Conservation (phyloP, 78 protist genomes). For the Emiliania huxleyi region DNA sequence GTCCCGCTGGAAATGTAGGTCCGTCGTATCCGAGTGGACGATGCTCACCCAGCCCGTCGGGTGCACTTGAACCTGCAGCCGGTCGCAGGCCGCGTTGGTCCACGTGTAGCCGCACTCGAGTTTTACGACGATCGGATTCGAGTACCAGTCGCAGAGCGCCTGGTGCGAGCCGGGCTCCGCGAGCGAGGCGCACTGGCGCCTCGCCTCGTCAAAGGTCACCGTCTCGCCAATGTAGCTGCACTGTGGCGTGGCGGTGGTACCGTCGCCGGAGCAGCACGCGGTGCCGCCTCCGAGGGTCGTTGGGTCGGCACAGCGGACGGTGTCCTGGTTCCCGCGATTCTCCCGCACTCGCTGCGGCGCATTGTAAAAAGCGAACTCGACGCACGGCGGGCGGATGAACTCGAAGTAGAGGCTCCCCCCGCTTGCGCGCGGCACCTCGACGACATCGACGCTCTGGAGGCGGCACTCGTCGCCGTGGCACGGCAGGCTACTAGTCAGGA, state of each 20-base stretch:
- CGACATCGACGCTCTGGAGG: background rate
- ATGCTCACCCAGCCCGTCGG: too few species aligned
- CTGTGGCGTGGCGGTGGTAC: background rate
- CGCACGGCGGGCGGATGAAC: constrained; percentile 1
- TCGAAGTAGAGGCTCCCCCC: background rate
- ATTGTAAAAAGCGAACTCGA: background rate
- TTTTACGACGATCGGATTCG: too few species aligned
- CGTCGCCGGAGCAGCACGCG: background rate
- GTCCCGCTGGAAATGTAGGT: too few species aligned
- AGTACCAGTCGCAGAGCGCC: too few species aligned
- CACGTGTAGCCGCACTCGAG: too few species aligned
- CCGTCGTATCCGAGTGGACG: too few species aligned
- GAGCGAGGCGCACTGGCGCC: background rate
- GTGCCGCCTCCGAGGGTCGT: background rate
- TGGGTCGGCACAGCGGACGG: background rate
- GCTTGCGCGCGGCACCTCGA: background rate
- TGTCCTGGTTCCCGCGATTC: background rate
- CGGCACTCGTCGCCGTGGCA: background rate
- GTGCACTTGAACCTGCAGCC: too few species aligned
- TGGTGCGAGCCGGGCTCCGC: too few species aligned
- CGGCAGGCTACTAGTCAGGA: background rate
- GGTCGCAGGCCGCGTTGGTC: too few species aligned
- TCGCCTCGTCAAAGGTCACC: background rate
- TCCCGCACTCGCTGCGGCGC: background rate
- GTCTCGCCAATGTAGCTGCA: background rate